Conservation (phyloP, 176 grass and related monocot species). For the Pontederia crassipes region DNA sequence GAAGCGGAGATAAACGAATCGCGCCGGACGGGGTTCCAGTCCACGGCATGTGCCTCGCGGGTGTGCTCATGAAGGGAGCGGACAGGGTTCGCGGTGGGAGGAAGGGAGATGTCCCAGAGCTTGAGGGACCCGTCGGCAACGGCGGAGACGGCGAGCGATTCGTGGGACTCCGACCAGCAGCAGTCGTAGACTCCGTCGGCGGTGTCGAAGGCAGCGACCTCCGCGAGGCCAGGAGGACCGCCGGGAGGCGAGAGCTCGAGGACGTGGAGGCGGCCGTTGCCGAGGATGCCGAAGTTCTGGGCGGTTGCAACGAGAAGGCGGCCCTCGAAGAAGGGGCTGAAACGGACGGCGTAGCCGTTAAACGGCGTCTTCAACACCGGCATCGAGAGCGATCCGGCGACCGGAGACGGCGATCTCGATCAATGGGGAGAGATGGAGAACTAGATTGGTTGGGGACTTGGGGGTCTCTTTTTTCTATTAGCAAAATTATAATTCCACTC, state of each 20-base stretch:
- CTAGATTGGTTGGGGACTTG: no score
- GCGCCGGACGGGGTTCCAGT: conserved; percentile 80
- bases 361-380: conserved; percentile 72
- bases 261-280: conserved; percentile 87
- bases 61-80: conserved; percentile 77
- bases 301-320: conserved; percentile 56
- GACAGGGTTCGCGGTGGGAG: conserved; percentile 52
- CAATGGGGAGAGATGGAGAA: no score
- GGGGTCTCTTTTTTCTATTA: no score
- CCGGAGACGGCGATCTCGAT: background rate
- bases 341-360: conserved; percentile 54
- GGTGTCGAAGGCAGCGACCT: conserved; percentile 65
- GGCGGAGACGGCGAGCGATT: conserved; percentile 56
- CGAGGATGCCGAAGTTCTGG: conserved; percentile 79
- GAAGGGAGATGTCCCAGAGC: conserved; percentile 54
- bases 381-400: conserved; percentile 29
- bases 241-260: conserved; percentile 48
- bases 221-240: background rate
- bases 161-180: conserved; percentile 88
- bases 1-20: conserved; percentile 69
- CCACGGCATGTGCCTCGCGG: conserved; percentile 50
- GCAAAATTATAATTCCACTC: no score
- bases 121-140: conserved; percentile 69
- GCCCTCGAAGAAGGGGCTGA: conserved; percentile 86
- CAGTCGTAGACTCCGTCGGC: conserved; percentile 81